Evolutionary conservation across 208 protist species (phyloP).

Genomic region (Leishmania martiniquensis): DNA sequence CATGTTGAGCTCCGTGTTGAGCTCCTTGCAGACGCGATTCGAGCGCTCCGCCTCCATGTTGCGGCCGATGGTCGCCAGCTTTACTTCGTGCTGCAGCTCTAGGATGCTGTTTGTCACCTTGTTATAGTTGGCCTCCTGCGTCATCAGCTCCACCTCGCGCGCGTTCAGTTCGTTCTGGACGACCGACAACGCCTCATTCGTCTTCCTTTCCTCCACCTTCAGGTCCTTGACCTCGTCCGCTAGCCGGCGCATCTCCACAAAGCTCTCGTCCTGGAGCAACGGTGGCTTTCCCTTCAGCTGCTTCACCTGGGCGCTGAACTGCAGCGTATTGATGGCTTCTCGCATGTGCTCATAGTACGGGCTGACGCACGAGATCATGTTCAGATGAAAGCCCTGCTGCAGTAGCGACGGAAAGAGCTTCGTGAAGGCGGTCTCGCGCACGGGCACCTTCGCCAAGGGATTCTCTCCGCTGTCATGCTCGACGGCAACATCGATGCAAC

Average conservation of each 20-base stretch:
- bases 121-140: slow-evolving; percentile 79
- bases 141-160: slow-evolving; percentile 88
- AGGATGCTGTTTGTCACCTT: slow-evolving; percentile 32
- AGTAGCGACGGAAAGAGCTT: slow-evolving; percentile 70
- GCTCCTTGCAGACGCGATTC: slow-evolving; percentile 32
- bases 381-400: slow-evolving; percentile 79
- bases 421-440: slow-evolving; percentile 81
- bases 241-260: slow-evolving; percentile 77
- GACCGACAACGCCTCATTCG: slow-evolving; percentile 64
- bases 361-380: slow-evolving; percentile 73
- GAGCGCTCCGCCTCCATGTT: slow-evolving; percentile 55
- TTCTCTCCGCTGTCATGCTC: slow-evolving; percentile 89
- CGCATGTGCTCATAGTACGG: slow-evolving; percentile 85
- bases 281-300: slow-evolving; percentile 67
- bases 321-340: slow-evolving; percentile 73
- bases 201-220: slow-evolving; percentile 59
- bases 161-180: slow-evolving; percentile 86
- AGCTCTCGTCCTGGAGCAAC: slow-evolving; percentile 72
- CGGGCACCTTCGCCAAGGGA: slow-evolving; percentile 81
- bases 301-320: slow-evolving; percentile 58
- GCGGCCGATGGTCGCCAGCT: slow-evolving; percentile 51
- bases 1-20: slow-evolving; percentile 37
- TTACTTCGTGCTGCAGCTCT: slow-evolving; percentile 42
- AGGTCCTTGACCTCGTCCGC: slow-evolving; percentile 84
- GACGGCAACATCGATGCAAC: slow-evolving; percentile 84